Percentiles rank a stretch among this genome's conserved stretches.
Evolutionary conservation across 1,139 yeast genomes (phyloP).

Genomic region (Scheffersomyces insectosa): DNA sequence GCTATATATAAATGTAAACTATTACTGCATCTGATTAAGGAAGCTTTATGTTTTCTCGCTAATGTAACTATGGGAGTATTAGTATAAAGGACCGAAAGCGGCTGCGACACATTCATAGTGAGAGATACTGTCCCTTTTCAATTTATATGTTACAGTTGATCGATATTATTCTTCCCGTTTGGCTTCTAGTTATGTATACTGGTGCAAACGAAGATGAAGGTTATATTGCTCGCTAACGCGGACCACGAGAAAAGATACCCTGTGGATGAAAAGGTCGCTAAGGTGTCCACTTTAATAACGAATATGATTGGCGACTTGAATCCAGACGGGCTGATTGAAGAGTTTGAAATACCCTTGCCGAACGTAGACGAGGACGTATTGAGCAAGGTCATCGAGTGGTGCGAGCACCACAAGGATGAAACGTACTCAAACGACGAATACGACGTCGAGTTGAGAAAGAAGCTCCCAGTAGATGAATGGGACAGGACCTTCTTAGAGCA

Average conservation of each 20-base stretch:
- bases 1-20: no score
- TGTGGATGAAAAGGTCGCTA: conserved; percentile 84
- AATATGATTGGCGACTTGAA: conserved; percentile 85
- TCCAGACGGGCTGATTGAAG: conserved; percentile 60
- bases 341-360: conserved; percentile 88
- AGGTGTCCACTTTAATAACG: conserved; percentile 82
- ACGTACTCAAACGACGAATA: conserved; percentile 70
- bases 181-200: not conserved
- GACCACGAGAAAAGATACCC: conserved; percentile 73
- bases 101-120: no score
- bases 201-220: conserved; percentile 19
- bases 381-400: conserved; percentile 93
- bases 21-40: no score
- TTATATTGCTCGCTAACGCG: conserved; percentile 62
- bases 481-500: conserved; percentile 93
- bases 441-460: conserved; percentile 64
- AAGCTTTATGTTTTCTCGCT: no score
- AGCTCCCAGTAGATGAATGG: conserved; percentile 92
- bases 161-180: not conserved
- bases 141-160: not conserved
- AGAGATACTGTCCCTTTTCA: no score
- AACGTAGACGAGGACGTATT: conserved; percentile 85
- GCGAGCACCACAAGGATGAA: conserved; percentile 92
- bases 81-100: no score
- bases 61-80: no score